phyloP scores from a whole-genome alignment of 768 basidiomycete genomes.

The Rhodotorula diobovata region DNA sequence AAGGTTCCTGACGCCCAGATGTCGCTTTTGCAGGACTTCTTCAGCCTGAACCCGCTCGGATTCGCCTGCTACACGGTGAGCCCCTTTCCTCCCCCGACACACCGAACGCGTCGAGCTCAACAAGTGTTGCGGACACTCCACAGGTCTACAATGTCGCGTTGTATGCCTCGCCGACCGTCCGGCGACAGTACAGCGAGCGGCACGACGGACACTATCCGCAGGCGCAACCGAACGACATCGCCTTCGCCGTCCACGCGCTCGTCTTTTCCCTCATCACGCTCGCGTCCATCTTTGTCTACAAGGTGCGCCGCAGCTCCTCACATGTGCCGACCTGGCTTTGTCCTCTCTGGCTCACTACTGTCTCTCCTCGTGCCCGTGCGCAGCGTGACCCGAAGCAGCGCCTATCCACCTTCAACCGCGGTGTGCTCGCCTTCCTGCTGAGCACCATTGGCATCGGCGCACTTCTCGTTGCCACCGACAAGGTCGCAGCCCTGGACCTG shows the following conservation, averaged over 20 bases:
- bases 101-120: no score
- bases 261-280: slow-evolving; percentile 45
- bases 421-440: slow-evolving; percentile 39
- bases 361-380: background rate
- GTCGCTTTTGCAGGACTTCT: slow-evolving; percentile 47
- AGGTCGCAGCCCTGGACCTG: slow-evolving; percentile 43
- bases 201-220: slow-evolving; percentile 48
- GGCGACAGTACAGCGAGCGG: slow-evolving; percentile 47
- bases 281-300: slow-evolving; percentile 47
- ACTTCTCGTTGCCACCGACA: slow-evolving; percentile 35
- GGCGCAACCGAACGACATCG: slow-evolving; percentile 49
- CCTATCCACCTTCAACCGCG: slow-evolving; percentile 30
- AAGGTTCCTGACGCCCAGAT: no score
- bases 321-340: background rate
- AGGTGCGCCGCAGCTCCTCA: slow-evolving; percentile 8
- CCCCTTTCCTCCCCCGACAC: background rate
- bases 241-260: slow-evolving; percentile 49
- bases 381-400: slow-evolving; percentile 33
- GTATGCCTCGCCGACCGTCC: slow-evolving; percentile 44
- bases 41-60: slow-evolving; percentile 49
- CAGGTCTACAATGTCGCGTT: slow-evolving; percentile 47
- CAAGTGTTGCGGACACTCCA: background rate
- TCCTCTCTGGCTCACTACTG: background rate
- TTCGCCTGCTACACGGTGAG: slow-evolving; percentile 44
- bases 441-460: slow-evolving; percentile 40